Conservation (phyloP, 1,139 yeast genomes). For the Candida sp. region DNA sequence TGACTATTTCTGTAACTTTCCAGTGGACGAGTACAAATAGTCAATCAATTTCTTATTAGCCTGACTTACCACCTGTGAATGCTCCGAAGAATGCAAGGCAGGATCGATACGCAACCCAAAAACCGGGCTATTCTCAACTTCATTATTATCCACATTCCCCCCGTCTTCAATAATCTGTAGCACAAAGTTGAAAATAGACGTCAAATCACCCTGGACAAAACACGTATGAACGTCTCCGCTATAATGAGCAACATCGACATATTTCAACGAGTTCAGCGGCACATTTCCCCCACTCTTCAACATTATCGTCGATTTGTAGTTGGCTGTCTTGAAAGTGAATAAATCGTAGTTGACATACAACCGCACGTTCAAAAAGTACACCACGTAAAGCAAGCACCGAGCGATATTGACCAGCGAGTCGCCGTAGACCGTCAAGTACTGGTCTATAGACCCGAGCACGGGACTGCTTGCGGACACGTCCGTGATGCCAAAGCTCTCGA, state of each 20-base stretch:
- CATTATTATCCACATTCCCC: constrained; percentile 15
- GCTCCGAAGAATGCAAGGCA: constrained; percentile 25
- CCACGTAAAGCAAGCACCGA: constrained; percentile 24
- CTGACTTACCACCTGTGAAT: constrained; percentile 17
- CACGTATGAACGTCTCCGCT: constrained; percentile 13
- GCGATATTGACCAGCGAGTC: constrained; percentile 19
- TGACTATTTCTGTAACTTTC: not conserved
- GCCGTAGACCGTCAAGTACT: constrained; percentile 33
- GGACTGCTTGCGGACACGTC: constrained; percentile 24
- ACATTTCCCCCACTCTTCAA: not conserved
- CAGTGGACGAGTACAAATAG: constrained; percentile 11
- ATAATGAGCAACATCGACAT: constrained; percentile 13
- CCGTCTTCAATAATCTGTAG: constrained; percentile 10
- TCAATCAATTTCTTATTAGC: constrained; percentile 19
- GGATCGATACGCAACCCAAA: constrained; percentile 31
- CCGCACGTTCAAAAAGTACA: constrained; percentile 25
- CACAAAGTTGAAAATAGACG: constrained; percentile 17
- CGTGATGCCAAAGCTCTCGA: constrained; percentile 21
- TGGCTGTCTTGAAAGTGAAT: constrained; percentile 36
- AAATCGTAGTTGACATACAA: constrained; percentile 26
- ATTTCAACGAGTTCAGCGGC: constrained; percentile 9
- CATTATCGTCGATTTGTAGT: constrained; percentile 21
- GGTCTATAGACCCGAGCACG: constrained; percentile 31
- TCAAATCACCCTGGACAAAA: constrained; percentile 24
- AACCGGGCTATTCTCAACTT: constrained; percentile 21